Conservation (phyloP, 139 green algal species). For the Chara braunii region DNA sequence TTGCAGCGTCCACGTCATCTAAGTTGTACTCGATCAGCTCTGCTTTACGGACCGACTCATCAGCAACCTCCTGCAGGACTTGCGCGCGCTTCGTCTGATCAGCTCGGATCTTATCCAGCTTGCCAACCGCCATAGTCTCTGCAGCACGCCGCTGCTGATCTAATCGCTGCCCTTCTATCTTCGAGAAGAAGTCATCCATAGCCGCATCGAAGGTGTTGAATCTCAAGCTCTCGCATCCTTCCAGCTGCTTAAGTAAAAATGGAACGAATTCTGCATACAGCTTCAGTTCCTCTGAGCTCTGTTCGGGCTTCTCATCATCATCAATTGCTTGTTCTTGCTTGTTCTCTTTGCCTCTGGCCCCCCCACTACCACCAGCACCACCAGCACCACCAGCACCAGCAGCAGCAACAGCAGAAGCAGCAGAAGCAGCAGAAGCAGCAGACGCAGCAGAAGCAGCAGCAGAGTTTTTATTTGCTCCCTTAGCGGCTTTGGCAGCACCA, state of each 20-base stretch:
- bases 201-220: constrained; percentile 81
- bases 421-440: too few relatives aligned
- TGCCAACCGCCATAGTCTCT: constrained; percentile 57
- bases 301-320: not conserved
- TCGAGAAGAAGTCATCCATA: constrained; percentile 83
- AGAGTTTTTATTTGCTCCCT: not conserved
- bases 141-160: constrained; percentile 46
- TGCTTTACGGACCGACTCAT: constrained; percentile 46
- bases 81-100: constrained; percentile 64
- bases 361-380: too few relatives aligned
- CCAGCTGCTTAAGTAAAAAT: constrained; percentile 59
- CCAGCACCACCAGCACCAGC: too few relatives aligned
- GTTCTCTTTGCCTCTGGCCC: too few relatives aligned
- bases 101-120: constrained; percentile 64
- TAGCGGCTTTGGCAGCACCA: too few relatives aligned
- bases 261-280: constrained; percentile 69
- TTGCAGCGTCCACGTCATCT: constrained; percentile 70
- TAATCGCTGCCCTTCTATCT: constrained; percentile 67
- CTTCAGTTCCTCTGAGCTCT: not conserved
- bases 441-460: too few relatives aligned
- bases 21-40: constrained; percentile 63
- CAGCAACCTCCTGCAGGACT: constrained; percentile 57
- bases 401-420: too few relatives aligned
- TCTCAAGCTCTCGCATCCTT: constrained; percentile 21
- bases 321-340: not conserved